These are phyloP conservation scores for Peronospora belbahrii DNA, from an alignment of 352 stramenopile genomes.

Conservation along the genomic window DNA sequence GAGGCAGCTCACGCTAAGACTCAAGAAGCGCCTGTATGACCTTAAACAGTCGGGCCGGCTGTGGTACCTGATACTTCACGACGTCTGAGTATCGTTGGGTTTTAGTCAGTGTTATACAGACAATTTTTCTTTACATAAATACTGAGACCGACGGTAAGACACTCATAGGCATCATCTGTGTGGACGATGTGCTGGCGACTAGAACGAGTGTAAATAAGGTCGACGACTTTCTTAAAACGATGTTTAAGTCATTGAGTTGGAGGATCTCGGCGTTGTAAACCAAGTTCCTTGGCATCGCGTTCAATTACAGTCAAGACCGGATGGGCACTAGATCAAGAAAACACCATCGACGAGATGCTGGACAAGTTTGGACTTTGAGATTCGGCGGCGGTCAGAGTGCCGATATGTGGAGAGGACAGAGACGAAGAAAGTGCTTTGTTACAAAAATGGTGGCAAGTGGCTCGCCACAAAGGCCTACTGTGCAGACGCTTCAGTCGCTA, in stretches of 20 bases:
- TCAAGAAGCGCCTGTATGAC: slow-evolving; percentile 27
- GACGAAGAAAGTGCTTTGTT: slow-evolving; percentile 1
- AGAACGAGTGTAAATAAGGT: not conserved
- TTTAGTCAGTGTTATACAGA: slow-evolving; percentile 20
- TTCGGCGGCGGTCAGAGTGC: not conserved
- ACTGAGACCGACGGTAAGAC: not conserved
- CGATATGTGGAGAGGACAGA: slow-evolving; percentile 3
- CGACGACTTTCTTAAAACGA: not conserved
- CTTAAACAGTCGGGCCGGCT: slow-evolving; percentile 15
- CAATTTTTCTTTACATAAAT: slow-evolving; percentile 22
- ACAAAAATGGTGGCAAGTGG: not conserved
- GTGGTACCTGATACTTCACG: slow-evolving; percentile 8
- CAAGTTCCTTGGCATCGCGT: slow-evolving; percentile 6
- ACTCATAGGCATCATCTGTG: slow-evolving; percentile 7
- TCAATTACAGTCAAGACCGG: not conserved
- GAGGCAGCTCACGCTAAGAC: slow-evolving; percentile 8
- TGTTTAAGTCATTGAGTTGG: slow-evolving; percentile 10
- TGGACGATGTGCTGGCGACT: slow-evolving; percentile 26
- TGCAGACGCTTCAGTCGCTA: slow-evolving; percentile 29
- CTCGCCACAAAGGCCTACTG: not conserved
- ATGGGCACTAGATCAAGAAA: not conserved
- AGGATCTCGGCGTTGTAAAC: slow-evolving; percentile 3
- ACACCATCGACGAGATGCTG: not conserved
- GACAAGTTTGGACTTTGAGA: not conserved
- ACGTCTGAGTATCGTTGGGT: not conserved